Conservation (phyloP, 495 filamentous ascomycete genomes). For the Oidiodendron maius region DNA sequence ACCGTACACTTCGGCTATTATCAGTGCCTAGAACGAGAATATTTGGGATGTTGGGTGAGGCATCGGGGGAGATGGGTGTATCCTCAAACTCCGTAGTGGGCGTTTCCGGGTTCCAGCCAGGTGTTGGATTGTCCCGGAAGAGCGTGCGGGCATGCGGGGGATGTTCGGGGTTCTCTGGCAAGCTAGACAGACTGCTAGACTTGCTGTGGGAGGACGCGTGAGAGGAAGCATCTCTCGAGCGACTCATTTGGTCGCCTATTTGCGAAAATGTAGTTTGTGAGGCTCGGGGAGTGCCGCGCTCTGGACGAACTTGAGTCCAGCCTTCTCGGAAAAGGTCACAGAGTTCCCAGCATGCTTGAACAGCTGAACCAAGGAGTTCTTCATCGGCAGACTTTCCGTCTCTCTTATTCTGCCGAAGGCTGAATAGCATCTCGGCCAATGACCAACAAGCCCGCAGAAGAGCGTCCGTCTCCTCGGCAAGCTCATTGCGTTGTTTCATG, state of each 20-base stretch:
- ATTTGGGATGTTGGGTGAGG: slow-evolving; percentile 64
- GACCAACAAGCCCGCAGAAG: slow-evolving; percentile 85
- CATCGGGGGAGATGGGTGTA: slow-evolving; percentile 69
- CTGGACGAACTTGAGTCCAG: slow-evolving; percentile 84
- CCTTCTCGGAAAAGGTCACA: slow-evolving; percentile 91
- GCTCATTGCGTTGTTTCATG: slow-evolving; percentile 81
- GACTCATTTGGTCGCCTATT: slow-evolving; percentile 38
- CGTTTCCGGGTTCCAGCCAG: slow-evolving; percentile 58
- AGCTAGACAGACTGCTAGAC: slow-evolving; percentile 15
- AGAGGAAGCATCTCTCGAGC: slow-evolving; percentile 6
- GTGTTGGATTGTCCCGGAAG: slow-evolving; percentile 17
- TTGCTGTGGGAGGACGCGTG: slow-evolving; percentile 2
- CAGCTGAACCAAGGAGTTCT: slow-evolving; percentile 76
- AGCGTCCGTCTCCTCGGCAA: slow-evolving; percentile 74
- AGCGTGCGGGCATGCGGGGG: slow-evolving; percentile 7
- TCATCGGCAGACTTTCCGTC: slow-evolving; percentile 71
- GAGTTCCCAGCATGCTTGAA: slow-evolving; percentile 92
- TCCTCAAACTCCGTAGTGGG: slow-evolving; percentile 93
- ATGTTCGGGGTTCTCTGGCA: slow-evolving; percentile 20
- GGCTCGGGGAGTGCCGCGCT: slow-evolving; percentile 79
- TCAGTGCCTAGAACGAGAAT: slow-evolving; percentile 78
- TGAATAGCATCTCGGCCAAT: slow-evolving; percentile 90
- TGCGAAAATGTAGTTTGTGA: slow-evolving; percentile 65
- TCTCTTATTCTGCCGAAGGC: slow-evolving; percentile 73
- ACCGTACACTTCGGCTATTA: slow-evolving; percentile 43